Evolutionary conservation across 768 basidiomycete species (phyloP).

Genomic region (Phanerodontia chrysosporium): DNA sequence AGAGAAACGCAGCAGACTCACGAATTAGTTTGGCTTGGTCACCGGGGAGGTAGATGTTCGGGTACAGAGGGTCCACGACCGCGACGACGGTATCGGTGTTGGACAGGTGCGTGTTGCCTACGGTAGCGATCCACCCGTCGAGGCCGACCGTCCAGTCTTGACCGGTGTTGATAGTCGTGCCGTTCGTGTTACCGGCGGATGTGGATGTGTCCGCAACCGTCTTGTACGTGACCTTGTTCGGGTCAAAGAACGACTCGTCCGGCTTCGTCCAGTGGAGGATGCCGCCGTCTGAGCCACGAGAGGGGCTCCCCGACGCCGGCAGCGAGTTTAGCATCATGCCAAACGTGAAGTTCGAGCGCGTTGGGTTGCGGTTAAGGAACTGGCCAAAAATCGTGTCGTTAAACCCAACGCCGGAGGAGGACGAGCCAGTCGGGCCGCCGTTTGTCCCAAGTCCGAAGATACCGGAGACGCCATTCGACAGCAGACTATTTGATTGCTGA

Average conservation of each 20-base stretch:
- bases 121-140: conserved; percentile 27
- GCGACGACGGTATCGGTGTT: conserved; percentile 22
- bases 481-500: conserved; percentile 14
- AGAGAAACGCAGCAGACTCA: conserved; percentile 16
- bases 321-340: conserved; percentile 37
- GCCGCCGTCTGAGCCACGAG: conserved; percentile 24
- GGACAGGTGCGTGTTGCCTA: conserved; percentile 22
- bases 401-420: conserved; percentile 17
- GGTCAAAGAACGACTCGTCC: conserved; percentile 27
- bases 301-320: conserved; percentile 23
- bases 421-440: neutral
- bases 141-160: conserved; percentile 31
- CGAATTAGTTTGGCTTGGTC: conserved; percentile 30
- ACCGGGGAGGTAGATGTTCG: conserved; percentile 33
- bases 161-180: conserved; percentile 7
- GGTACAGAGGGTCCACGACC: conserved; percentile 33
- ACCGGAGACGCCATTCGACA: conserved; percentile 28
- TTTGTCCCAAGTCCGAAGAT: conserved; percentile 33
- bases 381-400: conserved; percentile 27
- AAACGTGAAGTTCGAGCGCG: conserved; percentile 31
- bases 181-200: neutral
- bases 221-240: conserved; percentile 23
- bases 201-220: conserved; percentile 14
- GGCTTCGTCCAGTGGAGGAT: conserved; percentile 36
- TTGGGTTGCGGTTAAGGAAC: conserved; percentile 27